A percentile compares a stretch with the other conserved stretches of the same genome.
Evolutionary conservation across 1,139 yeast genomes (phyloP).

Genomic region (Candida sanyaensis): DNA sequence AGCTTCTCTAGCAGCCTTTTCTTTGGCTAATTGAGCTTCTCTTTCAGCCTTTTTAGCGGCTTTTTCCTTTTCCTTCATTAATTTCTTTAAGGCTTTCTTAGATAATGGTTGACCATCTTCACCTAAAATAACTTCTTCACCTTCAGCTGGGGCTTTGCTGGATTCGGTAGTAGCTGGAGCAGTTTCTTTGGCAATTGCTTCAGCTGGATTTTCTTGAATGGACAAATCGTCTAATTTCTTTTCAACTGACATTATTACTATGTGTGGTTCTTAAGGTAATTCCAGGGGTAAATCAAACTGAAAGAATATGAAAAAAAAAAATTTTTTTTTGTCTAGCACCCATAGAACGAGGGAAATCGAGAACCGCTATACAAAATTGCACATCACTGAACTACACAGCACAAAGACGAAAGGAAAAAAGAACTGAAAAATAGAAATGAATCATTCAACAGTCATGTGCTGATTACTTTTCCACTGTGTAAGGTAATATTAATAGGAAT

Average conservation of each 20-base stretch:
- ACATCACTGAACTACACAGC: too few species aligned
- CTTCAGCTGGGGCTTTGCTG: neutral
- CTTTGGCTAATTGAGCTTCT: constrained; percentile 85
- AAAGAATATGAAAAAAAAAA: neutral
- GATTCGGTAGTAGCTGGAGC: constrained; percentile 12
- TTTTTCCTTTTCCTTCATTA: constrained; percentile 91
- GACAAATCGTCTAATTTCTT: constrained; percentile 17
- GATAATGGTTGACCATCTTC: constrained; percentile 95
- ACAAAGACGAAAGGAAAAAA: too few species aligned
- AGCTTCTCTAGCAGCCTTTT: constrained; percentile 81
- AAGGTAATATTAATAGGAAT: too few species aligned
- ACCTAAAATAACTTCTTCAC: constrained; percentile 48
- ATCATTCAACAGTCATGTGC: neutral
- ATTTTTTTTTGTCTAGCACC: constrained; percentile 2
- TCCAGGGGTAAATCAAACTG: too few species aligned
- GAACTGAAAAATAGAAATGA: neutral
- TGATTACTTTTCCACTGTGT: too few species aligned
- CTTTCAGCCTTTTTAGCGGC: constrained; percentile 91
- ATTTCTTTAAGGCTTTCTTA: constrained; percentile 91
- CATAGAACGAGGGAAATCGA: too few species aligned
- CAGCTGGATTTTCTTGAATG: constrained; percentile 13
- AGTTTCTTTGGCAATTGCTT: constrained; percentile 16
- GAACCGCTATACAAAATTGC: too few species aligned
- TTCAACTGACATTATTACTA: constrained; percentile 13
- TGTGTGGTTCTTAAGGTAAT: neutral